Percentiles rank a stretch among this genome's conserved stretches.
These are phyloP conservation scores for Pestalotiopsis sp. DNA, from an alignment of 2,329 filamentous ascomycete species.

Conservation along the genomic window DNA sequence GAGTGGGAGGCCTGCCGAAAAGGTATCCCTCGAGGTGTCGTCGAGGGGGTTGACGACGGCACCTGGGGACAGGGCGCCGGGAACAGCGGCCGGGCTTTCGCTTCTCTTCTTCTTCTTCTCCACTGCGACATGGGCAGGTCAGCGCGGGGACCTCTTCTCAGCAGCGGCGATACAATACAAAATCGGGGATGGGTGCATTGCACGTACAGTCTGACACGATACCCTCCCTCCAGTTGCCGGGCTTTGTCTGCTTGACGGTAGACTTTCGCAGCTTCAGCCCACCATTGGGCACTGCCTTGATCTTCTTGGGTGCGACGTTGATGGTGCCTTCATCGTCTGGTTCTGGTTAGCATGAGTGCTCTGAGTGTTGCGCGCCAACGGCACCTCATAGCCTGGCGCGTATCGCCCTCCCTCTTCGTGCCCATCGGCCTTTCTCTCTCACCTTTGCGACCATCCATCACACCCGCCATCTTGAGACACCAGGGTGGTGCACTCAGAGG, in stretches of 20 bases:
- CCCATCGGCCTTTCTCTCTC: neutral
- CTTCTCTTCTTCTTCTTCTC: conserved; percentile 52
- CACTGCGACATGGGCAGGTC: conserved; percentile 7
- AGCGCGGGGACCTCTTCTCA: neutral
- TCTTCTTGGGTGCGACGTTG: conserved; percentile 63
- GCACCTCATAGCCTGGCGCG: too few species aligned
- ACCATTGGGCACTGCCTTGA: conserved; percentile 46
- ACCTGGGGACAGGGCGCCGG: conserved; percentile 47
- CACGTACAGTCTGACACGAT: conserved; percentile 61
- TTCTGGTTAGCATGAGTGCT: conserved; percentile 17
- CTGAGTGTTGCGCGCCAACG: neutral
- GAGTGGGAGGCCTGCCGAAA: conserved; percentile 78
- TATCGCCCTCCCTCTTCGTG: too few species aligned
- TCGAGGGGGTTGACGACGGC: conserved; percentile 71
- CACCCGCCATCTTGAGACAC: conserved; percentile 10
- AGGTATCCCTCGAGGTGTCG: conserved; percentile 74
- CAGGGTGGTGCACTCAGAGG: neutral
- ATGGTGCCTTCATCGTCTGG: conserved; percentile 61
- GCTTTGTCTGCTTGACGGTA: conserved; percentile 63
- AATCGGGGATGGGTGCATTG: neutral
- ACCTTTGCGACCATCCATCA: conserved; percentile 17
- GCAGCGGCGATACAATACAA: neutral
- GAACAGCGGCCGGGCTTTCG: conserved; percentile 39
- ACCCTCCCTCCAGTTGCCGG: conserved; percentile 73
- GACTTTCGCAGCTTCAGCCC: conserved; percentile 65